phyloP scores from a whole-genome alignment of 805 yeast species.

The Zygotorulaspora danielsina region DNA sequence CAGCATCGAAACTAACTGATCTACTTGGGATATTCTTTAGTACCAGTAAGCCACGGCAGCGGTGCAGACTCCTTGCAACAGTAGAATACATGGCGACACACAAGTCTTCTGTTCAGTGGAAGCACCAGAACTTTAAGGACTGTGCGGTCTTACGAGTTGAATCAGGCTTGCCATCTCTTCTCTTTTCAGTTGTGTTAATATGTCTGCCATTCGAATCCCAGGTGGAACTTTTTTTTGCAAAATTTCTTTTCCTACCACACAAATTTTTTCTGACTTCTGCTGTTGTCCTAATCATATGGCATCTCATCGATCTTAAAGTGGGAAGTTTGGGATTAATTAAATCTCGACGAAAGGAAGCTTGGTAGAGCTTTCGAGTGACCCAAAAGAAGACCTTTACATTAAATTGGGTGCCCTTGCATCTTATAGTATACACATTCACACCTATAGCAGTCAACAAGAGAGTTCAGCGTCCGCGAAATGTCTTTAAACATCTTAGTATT shows the following conservation, averaged over 20 bases:
- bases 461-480: slow-evolving; percentile 11
- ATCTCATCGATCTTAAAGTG: background rate
- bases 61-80: background rate
- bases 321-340: background rate
- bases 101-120: no score
- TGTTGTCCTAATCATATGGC: background rate
- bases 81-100: background rate
- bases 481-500: slow-evolving; percentile 68
- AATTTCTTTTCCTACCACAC: no score
- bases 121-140: no score
- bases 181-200: background rate
- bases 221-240: background rate
- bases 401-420: slow-evolving; percentile 1
- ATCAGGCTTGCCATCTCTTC: no score
- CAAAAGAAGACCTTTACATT: background rate
- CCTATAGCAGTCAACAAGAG: background rate
- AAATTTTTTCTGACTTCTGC: slow-evolving; percentile 1
- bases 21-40: slow-evolving; percentile 4
- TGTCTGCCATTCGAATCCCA: background rate
- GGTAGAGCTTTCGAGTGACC: background rate
- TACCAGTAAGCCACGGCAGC: background rate
- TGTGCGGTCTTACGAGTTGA: no score
- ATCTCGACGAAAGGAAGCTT: background rate
- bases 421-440: background rate
- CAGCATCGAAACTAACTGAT: slow-evolving; percentile 14